These are phyloP conservation scores for Ascochyta clinopodiicola DNA, from an alignment of 2,329 filamentous ascomycete species.

Conservation along the genomic window DNA sequence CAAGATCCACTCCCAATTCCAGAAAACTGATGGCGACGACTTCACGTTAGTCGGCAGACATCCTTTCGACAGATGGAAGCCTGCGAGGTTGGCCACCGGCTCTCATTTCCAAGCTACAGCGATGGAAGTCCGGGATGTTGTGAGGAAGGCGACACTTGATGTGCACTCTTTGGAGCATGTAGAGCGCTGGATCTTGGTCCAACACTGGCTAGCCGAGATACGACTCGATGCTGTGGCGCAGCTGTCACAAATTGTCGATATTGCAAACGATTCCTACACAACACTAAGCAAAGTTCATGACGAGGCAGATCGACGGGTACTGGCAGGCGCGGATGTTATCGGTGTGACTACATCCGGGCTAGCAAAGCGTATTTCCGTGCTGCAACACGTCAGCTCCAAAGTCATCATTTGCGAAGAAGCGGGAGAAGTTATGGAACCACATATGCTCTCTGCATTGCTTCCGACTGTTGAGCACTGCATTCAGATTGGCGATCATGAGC, in stretches of 20 bases:
- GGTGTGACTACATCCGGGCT: constrained; percentile 67
- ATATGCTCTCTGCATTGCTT: constrained; percentile 65
- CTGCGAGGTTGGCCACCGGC: background rate
- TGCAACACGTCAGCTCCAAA: constrained; percentile 60
- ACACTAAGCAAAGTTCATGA: constrained; percentile 34
- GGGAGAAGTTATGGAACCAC: constrained; percentile 70
- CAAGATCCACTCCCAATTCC: constrained; percentile 29
- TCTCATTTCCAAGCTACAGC: background rate
- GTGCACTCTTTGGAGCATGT: constrained; percentile 17
- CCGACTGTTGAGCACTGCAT: constrained; percentile 67
- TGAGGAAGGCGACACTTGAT: constrained; percentile 14
- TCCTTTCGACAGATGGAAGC: constrained; percentile 34
- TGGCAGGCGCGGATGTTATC: constrained; percentile 58
- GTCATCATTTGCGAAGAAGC: constrained; percentile 73
- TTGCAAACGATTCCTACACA: constrained; percentile 14
- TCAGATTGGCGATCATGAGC: constrained; percentile 68
- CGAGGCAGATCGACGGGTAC: constrained; percentile 50
- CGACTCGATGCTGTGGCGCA: constrained; percentile 17
- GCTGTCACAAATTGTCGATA: constrained; percentile 21
- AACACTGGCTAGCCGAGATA: constrained; percentile 26
- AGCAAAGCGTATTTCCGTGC: constrained; percentile 60
- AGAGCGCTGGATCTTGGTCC: constrained; percentile 22
- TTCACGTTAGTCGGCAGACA: constrained; percentile 28
- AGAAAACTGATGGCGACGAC: constrained; percentile 19
- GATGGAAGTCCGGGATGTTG: background rate